Evolutionary conservation across 2,329 filamentous ascomycete species (phyloP), one percentile per base, ranked within the genome.

Genomic region (Grosmannia serpens): DNA sequence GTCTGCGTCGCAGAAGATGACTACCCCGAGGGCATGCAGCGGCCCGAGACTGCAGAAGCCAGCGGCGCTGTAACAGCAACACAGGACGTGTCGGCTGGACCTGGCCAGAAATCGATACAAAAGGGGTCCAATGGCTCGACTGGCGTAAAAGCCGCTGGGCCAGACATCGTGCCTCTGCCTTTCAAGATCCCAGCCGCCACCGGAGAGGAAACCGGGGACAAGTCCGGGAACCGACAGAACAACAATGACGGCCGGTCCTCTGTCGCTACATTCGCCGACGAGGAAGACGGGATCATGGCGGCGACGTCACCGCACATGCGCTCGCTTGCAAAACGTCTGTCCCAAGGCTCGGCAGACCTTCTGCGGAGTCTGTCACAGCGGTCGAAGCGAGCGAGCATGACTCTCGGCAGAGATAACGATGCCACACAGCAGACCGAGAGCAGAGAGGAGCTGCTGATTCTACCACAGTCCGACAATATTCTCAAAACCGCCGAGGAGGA

Each of bases 191-290:
- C 83, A 24, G 27, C 7, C 8, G 57, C 11, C 27, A 53, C 50
- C 8, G 49, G 31, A 15, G 58, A 54, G 10, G 54, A 56, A 15
- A 49, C 17, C 5, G 38, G n/a, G 3, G 55, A 56, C 2, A 41
- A 20, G 4, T n/a, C 4, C 7, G 20, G 20, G 20, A 44, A n/a
- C n/a, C 47, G 52, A 6, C 27, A 76, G 5, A 68, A 72, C 8
- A 74, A 79, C 7, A 75, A 77, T 20, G 77, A 79, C 24, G 78
- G 81, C 60, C 72, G 77, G 31, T 89, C 86, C 2, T 88, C 88
- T 1, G 76, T 88, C 24, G 88, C 86, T 3, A 87, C 87, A 0
- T 79, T 86, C 65, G 85, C 86, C 20, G 85, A 87, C 59, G 74
- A 77, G 35, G 78, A 84, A 31, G 77, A 77, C 13, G 77, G 78